Percentiles rank a stretch among this genome's conserved stretches.
These are phyloP conservation scores for Phytophthora aleatoria DNA, from an alignment of 352 stramenopile genomes.

Conservation along the genomic window DNA sequence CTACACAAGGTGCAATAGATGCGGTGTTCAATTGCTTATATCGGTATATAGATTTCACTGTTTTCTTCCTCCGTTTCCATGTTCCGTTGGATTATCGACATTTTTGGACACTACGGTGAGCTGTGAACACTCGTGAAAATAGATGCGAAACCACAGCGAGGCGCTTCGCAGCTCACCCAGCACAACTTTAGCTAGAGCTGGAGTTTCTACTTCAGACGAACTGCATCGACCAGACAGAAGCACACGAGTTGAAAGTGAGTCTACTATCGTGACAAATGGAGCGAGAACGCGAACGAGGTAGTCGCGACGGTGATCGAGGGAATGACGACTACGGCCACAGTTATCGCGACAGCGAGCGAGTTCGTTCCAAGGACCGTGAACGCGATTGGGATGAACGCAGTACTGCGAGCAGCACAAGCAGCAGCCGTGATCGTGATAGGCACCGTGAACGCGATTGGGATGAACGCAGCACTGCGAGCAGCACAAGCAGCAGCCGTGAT, in stretches of 20 bases:
- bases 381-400: constrained; percentile 44
- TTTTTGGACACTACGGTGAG: constrained; percentile 3
- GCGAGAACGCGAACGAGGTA: constrained; percentile 32
- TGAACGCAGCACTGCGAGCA: constrained; percentile 18
- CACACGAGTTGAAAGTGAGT: constrained; percentile 1
- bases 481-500: constrained; percentile 8
- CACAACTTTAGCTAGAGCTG: constrained; percentile 4
- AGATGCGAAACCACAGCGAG: constrained; percentile 37
- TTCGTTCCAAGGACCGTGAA: constrained; percentile 34
- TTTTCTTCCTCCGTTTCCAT: constrained; percentile 30
- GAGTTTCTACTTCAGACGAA: constrained; percentile 32
- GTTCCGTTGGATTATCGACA: constrained; percentile 5
- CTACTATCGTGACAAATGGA: constrained; percentile 35
- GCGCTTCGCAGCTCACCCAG: constrained; percentile 15
- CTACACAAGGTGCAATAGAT: constrained; percentile 1
- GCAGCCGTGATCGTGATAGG: constrained; percentile 32
- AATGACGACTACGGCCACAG: constrained; percentile 30
- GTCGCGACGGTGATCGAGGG: constrained; percentile 25
- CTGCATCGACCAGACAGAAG: background rate
- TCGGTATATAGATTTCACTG: constrained; percentile 35
- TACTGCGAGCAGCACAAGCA: constrained; percentile 29
- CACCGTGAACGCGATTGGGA: constrained; percentile 40
- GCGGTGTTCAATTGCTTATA: constrained; percentile 22
- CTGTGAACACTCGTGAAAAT: constrained; percentile 20
- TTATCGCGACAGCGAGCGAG: constrained; percentile 25